phyloP scores from a whole-genome alignment of 306 rosid genomes.

The Medicago ruthenica region DNA sequence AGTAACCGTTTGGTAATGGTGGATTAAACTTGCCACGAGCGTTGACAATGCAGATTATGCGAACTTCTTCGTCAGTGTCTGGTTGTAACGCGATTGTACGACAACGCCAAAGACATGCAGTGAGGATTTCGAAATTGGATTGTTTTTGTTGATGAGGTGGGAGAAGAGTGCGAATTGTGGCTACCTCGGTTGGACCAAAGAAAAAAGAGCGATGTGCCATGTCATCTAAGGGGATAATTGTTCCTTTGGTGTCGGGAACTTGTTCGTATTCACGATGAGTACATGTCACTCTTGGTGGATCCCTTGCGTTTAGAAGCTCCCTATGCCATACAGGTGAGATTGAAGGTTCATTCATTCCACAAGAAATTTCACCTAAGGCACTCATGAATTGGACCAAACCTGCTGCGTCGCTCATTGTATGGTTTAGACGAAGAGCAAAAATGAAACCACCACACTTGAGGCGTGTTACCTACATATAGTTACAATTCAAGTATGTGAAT shows the following conservation, averaged over 20 bases:
- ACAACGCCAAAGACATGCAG: constrained; percentile 67
- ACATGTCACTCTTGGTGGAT: constrained; percentile 52
- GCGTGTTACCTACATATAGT: constrained; percentile 35
- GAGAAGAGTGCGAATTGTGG: constrained; percentile 49
- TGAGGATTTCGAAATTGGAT: constrained; percentile 55
- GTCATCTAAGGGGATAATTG: constrained; percentile 52
- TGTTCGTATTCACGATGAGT: constrained; percentile 59
- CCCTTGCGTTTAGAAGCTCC: constrained; percentile 48
- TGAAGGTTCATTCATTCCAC: constrained; percentile 50
- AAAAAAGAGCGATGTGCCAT: constrained; percentile 64
- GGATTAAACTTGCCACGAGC: constrained; percentile 55
- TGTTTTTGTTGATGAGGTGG: constrained; percentile 33
- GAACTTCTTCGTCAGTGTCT: constrained; percentile 51
- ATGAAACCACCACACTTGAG: constrained; percentile 64
- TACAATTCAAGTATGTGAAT: neutral
- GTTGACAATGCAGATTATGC: constrained; percentile 52
- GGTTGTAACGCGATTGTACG: constrained; percentile 35
- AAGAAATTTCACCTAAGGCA: constrained; percentile 54
- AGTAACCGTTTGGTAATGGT: constrained; percentile 59
- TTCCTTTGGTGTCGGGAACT: constrained; percentile 51
- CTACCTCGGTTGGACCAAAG: constrained; percentile 51
- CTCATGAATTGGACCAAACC: constrained; percentile 61
- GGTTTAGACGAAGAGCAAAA: constrained; percentile 56
- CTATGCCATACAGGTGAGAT: constrained; percentile 53
- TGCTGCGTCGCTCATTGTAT: constrained; percentile 57